Conservation (phyloP, 306 rosid species). For the Biancaea sappan region DNA sequence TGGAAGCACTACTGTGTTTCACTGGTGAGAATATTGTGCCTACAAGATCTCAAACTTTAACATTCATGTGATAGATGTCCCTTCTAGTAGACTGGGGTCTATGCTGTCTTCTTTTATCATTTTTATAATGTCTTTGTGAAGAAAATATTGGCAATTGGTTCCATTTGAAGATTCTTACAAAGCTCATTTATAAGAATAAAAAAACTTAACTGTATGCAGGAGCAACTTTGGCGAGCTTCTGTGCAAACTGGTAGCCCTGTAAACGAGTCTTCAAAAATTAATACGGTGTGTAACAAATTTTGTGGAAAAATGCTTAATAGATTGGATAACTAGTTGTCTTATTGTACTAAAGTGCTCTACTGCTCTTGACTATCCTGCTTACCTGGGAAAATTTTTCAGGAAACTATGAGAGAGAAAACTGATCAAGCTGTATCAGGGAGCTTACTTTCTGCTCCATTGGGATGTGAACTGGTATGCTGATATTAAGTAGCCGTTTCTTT, state of each 20-base stretch:
- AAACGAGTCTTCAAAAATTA: constrained; percentile 35
- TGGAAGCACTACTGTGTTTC: constrained; percentile 73
- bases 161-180: constrained; percentile 7
- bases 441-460: constrained; percentile 35
- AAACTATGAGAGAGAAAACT: constrained; percentile 35
- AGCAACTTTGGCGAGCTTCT: constrained; percentile 43
- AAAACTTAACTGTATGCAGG: constrained; percentile 38
- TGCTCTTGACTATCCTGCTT: constrained; percentile 34
- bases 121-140: constrained; percentile 24
- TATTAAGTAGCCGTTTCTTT: constrained; percentile 27
- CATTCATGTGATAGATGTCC: constrained; percentile 14
- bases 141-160: constrained; percentile 27
- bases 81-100: constrained; percentile 31
- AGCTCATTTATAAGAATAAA: constrained; percentile 22
- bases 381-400: constrained; percentile 36
- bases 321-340: constrained; percentile 10
- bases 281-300: constrained; percentile 40
- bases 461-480: constrained; percentile 45
- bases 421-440: constrained; percentile 41
- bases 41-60: constrained; percentile 5
- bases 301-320: constrained; percentile 15
- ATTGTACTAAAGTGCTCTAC: constrained; percentile 19
- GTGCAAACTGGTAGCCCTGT: constrained; percentile 33
- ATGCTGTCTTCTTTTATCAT: constrained; percentile 8
- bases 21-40: constrained; percentile 51